phyloP scores from a whole-genome alignment of 78 protist species.

The Neovahlkampfia damariscottae region DNA sequence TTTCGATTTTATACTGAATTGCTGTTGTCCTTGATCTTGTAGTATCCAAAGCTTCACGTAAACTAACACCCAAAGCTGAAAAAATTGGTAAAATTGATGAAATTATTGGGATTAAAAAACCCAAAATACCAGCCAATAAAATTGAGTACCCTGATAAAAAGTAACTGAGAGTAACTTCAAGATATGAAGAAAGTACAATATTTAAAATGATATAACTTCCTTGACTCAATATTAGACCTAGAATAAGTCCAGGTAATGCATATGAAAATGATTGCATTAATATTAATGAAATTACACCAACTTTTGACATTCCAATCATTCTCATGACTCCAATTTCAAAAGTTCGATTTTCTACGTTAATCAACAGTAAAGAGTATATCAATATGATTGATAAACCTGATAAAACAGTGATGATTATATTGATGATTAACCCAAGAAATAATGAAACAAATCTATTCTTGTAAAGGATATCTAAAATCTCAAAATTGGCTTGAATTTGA shows the following conservation, averaged over 20 bases:
- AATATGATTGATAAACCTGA: conserved; percentile 48
- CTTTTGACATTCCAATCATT: conserved; percentile 55
- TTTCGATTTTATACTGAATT: conserved; percentile 45
- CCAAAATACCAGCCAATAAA: conserved; percentile 35
- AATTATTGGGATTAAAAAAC: conserved; percentile 54
- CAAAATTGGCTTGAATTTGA: not conserved
- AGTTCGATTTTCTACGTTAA: conserved; percentile 70
- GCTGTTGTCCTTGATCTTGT: conserved; percentile 40
- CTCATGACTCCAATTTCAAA: conserved; percentile 75
- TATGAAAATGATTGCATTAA: conserved; percentile 43
- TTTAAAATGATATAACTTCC: conserved; percentile 17
- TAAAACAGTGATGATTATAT: conserved; percentile 50
- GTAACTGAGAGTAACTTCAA: no score
- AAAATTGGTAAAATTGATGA: conserved; percentile 65
- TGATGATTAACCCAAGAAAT: conserved; percentile 61
- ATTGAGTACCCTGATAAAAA: no score
- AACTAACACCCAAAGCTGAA: conserved; percentile 35
- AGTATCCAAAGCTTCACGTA: conserved; percentile 54
- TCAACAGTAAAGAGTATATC: conserved; percentile 71
- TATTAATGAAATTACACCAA: conserved; percentile 47
- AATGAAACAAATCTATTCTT: conserved; percentile 37
- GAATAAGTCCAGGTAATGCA: conserved; percentile 62
- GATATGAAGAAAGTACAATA: not conserved
- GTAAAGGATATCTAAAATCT: not conserved
- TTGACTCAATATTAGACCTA: conserved; percentile 52